phyloP scores from a whole-genome alignment of 2,329 filamentous ascomycete genomes.

The Exophiala viscosa region DNA sequence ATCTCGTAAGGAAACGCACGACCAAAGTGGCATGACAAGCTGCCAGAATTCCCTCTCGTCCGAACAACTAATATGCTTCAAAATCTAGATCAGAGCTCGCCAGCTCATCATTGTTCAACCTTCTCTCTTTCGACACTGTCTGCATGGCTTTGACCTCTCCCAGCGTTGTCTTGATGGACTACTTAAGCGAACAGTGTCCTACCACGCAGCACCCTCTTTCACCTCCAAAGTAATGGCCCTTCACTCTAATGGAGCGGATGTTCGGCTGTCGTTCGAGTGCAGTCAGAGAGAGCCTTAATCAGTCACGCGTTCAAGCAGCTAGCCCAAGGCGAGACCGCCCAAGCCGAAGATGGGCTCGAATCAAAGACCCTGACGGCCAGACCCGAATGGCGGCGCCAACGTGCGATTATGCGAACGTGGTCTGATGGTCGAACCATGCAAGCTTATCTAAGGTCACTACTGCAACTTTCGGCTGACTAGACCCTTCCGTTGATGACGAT shows the following conservation, averaged over 20 bases:
- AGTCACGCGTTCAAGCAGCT: not conserved
- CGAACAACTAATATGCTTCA: not conserved
- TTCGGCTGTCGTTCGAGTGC: not conserved
- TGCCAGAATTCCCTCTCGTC: not conserved
- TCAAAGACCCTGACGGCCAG: not conserved
- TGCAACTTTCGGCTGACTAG: not conserved
- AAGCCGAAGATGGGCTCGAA: not conserved
- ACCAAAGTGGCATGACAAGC: not conserved
- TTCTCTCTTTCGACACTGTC: not conserved
- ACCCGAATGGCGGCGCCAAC: not conserved
- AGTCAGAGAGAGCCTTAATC: too few species aligned
- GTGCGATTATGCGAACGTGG: slow-evolving; percentile 15
- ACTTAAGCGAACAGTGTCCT: too few species aligned
- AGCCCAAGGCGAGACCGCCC: not conserved
- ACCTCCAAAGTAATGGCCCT: too few species aligned
- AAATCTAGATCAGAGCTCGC: not conserved
- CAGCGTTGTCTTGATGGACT: not conserved
- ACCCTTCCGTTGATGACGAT: not conserved
- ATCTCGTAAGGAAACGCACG: too few species aligned
- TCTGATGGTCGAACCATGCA: slow-evolving; percentile 8
- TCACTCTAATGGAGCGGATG: not conserved
- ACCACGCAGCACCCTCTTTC: too few species aligned
- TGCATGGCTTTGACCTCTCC: not conserved
- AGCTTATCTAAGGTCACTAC: not conserved
- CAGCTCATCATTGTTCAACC: not conserved